phyloP scores from a whole-genome alignment of 805 yeast species.

The Alloascoidea hylecoeti region DNA sequence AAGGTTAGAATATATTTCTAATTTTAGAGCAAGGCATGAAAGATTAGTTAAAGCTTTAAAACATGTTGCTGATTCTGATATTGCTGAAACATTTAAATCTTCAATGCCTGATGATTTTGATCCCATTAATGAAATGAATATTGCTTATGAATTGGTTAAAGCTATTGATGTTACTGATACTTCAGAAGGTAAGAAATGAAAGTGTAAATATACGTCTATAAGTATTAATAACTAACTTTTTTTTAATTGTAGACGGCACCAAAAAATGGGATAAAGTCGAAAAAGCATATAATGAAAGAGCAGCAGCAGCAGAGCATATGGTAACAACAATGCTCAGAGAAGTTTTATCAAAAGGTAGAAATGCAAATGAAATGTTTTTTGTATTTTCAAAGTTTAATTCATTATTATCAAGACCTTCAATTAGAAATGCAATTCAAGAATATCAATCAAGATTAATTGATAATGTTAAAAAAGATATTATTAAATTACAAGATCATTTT shows the following conservation, averaged over 20 bases:
- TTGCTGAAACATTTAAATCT: conserved; percentile 1
- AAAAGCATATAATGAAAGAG: conserved; percentile 24
- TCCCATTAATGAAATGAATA: conserved; percentile 19
- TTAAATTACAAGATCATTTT: conserved; percentile 24
- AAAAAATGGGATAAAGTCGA: conserved; percentile 28
- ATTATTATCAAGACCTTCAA: conserved; percentile 34
- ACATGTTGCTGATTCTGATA: conserved; percentile 4
- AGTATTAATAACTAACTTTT: neutral
- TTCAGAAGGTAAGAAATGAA: conserved; percentile 10
- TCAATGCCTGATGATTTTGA: conserved; percentile 11
- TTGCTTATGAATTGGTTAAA: conserved; percentile 26
- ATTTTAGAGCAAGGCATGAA: conserved; percentile 39
- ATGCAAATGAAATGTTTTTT: conserved; percentile 34
- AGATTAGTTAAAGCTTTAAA: conserved; percentile 21
- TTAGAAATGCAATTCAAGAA: conserved; percentile 44
- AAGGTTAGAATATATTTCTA: conserved; percentile 25
- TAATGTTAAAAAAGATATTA: conserved; percentile 33
- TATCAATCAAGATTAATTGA: conserved; percentile 37
- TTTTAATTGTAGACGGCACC: conserved; percentile 16
- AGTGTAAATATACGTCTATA: neutral
- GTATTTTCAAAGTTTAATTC: conserved; percentile 34
- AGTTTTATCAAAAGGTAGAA: conserved; percentile 22
- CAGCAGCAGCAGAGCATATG: conserved; percentile 28
- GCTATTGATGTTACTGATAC: conserved; percentile 24
- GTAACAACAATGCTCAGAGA: conserved; percentile 26